Evolutionary conservation across 768 basidiomycete species (phyloP).

Genomic region (Collybia sp.): DNA sequence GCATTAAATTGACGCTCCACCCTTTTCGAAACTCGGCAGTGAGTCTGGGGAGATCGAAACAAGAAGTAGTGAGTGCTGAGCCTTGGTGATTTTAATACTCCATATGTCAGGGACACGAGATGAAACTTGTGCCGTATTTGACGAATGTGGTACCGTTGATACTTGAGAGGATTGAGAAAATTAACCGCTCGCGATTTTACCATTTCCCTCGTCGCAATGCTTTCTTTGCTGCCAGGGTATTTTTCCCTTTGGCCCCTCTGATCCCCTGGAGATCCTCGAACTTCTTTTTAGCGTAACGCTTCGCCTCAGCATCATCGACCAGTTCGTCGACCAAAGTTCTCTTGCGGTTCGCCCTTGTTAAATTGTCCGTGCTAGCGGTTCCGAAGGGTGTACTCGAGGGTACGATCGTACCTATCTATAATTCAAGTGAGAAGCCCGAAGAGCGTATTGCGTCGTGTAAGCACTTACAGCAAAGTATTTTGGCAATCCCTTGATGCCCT

Average conservation of each 20-base stretch:
- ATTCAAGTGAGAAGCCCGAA: slow-evolving; percentile 6
- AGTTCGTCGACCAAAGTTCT: slow-evolving; percentile 85
- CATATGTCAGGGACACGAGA: neutral
- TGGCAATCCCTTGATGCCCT: slow-evolving; percentile 78
- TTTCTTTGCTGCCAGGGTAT: slow-evolving; percentile 63
- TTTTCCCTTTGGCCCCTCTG: slow-evolving; percentile 64
- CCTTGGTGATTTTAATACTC: too few relatives aligned
- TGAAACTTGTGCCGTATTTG: neutral
- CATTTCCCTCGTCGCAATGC: slow-evolving; percentile 64
- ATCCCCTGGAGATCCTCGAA: slow-evolving; percentile 73
- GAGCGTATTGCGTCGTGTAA: slow-evolving; percentile 1
- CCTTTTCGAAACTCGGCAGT: too few relatives aligned
- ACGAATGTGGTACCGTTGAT: neutral
- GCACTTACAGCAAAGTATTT: slow-evolving; percentile 83
- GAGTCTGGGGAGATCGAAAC: too few relatives aligned
- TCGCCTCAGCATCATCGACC: slow-evolving; percentile 82
- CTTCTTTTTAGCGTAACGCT: slow-evolving; percentile 88
- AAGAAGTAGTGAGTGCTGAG: neutral
- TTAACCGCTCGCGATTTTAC: slow-evolving; percentile 30
- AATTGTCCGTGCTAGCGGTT: slow-evolving; percentile 62
- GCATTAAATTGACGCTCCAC: neutral
- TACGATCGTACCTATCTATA: slow-evolving; percentile 76
- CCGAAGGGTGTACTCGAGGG: slow-evolving; percentile 71
- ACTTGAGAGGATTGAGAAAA: neutral
- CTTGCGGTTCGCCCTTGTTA: slow-evolving; percentile 66